Conservation (phyloP, 768 basidiomycete genomes). For the Dictyophora rubrovolvata region DNA sequence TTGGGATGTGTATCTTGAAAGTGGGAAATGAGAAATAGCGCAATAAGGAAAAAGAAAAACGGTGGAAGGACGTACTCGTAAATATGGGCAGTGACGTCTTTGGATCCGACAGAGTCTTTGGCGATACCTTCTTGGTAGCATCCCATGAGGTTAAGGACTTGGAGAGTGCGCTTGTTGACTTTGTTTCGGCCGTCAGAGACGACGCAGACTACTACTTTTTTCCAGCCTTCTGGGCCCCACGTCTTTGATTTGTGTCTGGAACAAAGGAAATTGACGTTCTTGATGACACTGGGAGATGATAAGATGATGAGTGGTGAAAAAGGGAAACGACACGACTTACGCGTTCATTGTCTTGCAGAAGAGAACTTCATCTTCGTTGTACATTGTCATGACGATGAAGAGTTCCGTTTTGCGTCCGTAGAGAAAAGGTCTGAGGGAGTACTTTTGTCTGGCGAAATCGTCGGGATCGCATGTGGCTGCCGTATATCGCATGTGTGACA, state of each 20-base stretch:
- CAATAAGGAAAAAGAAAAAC: neutral
- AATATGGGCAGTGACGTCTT: conserved; percentile 89
- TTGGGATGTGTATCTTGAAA: conserved; percentile 58
- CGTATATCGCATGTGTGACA: conserved; percentile 79
- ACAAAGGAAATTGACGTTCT: conserved; percentile 77
- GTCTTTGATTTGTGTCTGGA: conserved; percentile 58
- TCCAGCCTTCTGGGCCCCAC: conserved; percentile 86
- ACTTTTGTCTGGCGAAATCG: conserved; percentile 69
- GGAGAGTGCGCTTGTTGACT: conserved; percentile 83
- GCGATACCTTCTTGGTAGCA: conserved; percentile 84
- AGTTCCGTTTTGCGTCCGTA: conserved; percentile 78
- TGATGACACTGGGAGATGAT: conserved; percentile 51
- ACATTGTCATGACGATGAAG: conserved; percentile 96
- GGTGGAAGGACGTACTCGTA: conserved; percentile 61
- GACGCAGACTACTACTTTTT: conserved; percentile 82
- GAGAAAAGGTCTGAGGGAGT: conserved; percentile 71
- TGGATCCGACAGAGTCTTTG: conserved; percentile 79
- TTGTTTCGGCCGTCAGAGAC: conserved; percentile 81
- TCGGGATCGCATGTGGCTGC: conserved; percentile 87
- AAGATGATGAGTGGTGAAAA: neutral
- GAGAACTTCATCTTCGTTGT: conserved; percentile 80
- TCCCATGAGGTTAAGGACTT: conserved; percentile 81
- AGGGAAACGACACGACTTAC: conserved; percentile 30
- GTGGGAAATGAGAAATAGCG: neutral
- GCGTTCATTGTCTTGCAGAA: conserved; percentile 80